phyloP scores from a whole-genome alignment of 768 basidiomycete genomes.

The Boletus sp. region DNA sequence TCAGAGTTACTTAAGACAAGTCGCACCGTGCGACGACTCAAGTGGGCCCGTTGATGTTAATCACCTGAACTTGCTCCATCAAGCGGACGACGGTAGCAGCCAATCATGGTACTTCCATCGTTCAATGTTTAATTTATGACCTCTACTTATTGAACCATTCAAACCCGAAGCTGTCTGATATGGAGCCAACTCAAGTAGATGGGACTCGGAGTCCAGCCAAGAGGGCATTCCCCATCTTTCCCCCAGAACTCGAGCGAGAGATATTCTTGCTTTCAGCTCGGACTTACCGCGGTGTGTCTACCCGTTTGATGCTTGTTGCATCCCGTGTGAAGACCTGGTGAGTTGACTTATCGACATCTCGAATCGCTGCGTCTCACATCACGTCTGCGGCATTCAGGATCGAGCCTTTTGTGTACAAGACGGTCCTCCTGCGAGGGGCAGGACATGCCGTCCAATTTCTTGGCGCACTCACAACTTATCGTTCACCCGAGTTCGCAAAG shows the following conservation, averaged over 20 bases:
- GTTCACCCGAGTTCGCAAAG: conserved; percentile 6
- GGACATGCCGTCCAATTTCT: conserved; percentile 12
- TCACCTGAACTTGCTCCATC: no score
- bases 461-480: conserved; percentile 1
- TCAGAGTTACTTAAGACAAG: no score
- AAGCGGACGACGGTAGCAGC: background rate
- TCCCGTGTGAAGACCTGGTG: conserved; percentile 17
- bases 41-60: no score
- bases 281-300: conserved; percentile 3
- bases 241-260: conserved; percentile 19
- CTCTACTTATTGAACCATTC: no score
- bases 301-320: conserved; percentile 17
- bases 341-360: background rate
- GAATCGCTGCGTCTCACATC: background rate
- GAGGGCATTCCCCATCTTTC: conserved; percentile 7
- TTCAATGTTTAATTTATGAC: background rate
- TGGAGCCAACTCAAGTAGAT: background rate
- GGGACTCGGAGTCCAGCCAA: background rate
- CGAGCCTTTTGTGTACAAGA: conserved; percentile 21
- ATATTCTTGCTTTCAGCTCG: conserved; percentile 17
- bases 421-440: conserved; percentile 8
- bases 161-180: background rate
- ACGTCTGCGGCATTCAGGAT: conserved; percentile 9
- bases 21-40: no score
- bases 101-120: background rate